Conservation (phyloP, 108 stramenopile species). For the Pseudonitzschia multiseries region DNA sequence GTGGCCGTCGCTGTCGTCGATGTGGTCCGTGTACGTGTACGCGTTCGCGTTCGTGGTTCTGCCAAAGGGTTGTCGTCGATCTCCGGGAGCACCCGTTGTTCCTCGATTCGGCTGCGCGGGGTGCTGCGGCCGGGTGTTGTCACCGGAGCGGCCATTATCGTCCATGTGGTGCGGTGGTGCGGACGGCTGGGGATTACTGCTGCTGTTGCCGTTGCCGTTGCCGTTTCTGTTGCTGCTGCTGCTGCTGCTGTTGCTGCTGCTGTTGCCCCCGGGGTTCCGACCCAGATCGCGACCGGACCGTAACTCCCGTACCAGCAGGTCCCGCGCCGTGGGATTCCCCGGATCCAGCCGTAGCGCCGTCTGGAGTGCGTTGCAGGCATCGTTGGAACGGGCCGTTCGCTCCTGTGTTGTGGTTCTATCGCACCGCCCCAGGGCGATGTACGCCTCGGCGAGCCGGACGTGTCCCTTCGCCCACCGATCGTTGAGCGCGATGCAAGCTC, state of each 20-base stretch:
- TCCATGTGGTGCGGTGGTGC: background rate
- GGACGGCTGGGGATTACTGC: conserved; percentile 1
- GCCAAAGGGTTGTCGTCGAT: background rate
- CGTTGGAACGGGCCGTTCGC: conserved; percentile 51
- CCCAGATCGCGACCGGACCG: conserved; percentile 30
- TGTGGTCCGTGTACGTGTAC: background rate
- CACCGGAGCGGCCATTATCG: background rate
- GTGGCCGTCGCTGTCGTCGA: conserved; percentile 30
- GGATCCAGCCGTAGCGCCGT: conserved; percentile 67
- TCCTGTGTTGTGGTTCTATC: background rate
- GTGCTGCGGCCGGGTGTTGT: background rate
- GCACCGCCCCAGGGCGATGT: conserved; percentile 69
- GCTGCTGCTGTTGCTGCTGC: background rate
- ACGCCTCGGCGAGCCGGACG: conserved; percentile 74
- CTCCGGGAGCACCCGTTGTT: background rate
- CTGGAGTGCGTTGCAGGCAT: conserved; percentile 79
- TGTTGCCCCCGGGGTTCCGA: too few species aligned
- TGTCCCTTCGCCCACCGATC: conserved; percentile 79
- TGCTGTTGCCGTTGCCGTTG: background rate
- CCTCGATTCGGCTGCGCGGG: background rate
- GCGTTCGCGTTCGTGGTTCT: conserved; percentile 13
- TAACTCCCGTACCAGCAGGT: conserved; percentile 70
- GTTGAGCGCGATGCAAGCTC: conserved; percentile 71
- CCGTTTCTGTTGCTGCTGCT: background rate
- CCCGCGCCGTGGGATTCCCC: conserved; percentile 45